A percentile compares a stretch with the other conserved stretches of the same genome.
Evolutionary conservation across 192 early-diverging fungal species (phyloP).

Genomic region (Podila epigama): DNA sequence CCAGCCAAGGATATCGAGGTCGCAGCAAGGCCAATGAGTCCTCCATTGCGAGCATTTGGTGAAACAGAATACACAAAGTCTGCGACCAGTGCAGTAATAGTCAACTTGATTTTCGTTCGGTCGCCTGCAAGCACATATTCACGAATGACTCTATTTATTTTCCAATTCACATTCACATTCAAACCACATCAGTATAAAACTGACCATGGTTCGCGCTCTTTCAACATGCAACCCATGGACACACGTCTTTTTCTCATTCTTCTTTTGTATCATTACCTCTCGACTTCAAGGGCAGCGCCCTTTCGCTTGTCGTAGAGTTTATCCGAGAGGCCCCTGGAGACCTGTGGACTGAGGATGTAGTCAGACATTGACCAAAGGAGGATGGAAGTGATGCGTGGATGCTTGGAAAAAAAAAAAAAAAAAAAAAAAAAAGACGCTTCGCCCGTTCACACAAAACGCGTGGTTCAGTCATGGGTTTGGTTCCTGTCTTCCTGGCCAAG

Average conservation of each 20-base stretch:
- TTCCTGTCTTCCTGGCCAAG: no score
- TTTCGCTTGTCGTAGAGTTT: constrained; percentile 96
- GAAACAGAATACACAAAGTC: constrained; percentile 91
- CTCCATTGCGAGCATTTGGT: constrained; percentile 91
- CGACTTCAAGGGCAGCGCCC: constrained; percentile 88
- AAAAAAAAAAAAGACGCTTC: background rate
- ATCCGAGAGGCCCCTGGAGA: constrained; percentile 84
- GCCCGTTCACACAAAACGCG: no score
- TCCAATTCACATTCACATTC: background rate
- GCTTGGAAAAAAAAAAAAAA: background rate
- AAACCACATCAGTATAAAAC: background rate
- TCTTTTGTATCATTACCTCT: constrained; percentile 60
- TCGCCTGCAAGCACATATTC: constrained; percentile 65
- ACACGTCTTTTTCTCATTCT: background rate
- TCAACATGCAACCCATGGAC: background rate
- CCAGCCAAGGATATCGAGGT: constrained; percentile 86
- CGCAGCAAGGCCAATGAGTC: constrained; percentile 91
- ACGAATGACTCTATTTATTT: constrained; percentile 61
- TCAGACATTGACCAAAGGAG: no score
- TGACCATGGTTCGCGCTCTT: no score
- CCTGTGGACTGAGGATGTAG: constrained; percentile 52
- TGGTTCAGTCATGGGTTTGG: no score
- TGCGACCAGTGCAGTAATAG: constrained; percentile 80
- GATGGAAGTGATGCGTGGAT: constrained; percentile 3
- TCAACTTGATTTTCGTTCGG: constrained; percentile 65